A percentile compares a stretch with the other conserved stretches of the same genome.
These are phyloP conservation scores for Penicillium mononematosum DNA, from an alignment of 495 filamentous ascomycete species.

Conservation along the genomic window DNA sequence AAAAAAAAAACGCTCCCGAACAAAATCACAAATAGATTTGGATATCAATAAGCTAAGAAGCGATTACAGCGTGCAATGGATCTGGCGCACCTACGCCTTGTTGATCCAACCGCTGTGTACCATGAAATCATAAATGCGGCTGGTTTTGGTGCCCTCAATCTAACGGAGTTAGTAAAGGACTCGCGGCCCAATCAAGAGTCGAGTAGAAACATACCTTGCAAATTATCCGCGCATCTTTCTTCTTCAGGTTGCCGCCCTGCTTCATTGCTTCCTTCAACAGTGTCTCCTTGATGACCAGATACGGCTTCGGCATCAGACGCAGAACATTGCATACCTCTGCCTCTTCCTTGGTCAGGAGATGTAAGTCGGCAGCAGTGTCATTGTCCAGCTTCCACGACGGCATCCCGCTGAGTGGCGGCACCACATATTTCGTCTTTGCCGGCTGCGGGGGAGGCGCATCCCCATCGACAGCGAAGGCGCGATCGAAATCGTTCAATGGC, in stretches of 20 bases:
- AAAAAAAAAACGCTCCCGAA: slow-evolving; percentile 18
- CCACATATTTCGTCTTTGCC: slow-evolving; percentile 47
- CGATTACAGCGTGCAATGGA: slow-evolving; percentile 4
- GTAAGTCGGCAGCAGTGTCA: slow-evolving; percentile 75
- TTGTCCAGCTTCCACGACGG: slow-evolving; percentile 66
- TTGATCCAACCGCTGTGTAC: slow-evolving; percentile 89
- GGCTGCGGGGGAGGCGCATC: slow-evolving; percentile 44
- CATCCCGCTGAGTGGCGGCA: slow-evolving; percentile 53
- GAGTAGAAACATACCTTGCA: slow-evolving; percentile 51
- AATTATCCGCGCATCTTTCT: slow-evolving; percentile 77
- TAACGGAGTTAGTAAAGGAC: slow-evolving; percentile 25
- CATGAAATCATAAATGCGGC: slow-evolving; percentile 89
- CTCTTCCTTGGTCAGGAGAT: slow-evolving; percentile 84
- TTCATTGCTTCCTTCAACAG: slow-evolving; percentile 86
- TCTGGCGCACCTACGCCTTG: slow-evolving; percentile 50
- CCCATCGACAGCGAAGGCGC: slow-evolving; percentile 43
- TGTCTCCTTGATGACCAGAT: slow-evolving; percentile 88
- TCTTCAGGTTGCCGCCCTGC: slow-evolving; percentile 81
- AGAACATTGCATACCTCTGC: slow-evolving; percentile 78
- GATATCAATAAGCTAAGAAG: slow-evolving; percentile 21
- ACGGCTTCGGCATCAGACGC: slow-evolving; percentile 86
- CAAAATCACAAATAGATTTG: slow-evolving; percentile 17
- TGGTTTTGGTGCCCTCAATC: slow-evolving; percentile 65
- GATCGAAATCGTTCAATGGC: slow-evolving; percentile 44
- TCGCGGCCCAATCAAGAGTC: neutral